Evolutionary conservation across 768 basidiomycete genomes (phyloP), one percentile per base, ranked within the genome.

Genomic region (Leccinum disarticulatum): DNA sequence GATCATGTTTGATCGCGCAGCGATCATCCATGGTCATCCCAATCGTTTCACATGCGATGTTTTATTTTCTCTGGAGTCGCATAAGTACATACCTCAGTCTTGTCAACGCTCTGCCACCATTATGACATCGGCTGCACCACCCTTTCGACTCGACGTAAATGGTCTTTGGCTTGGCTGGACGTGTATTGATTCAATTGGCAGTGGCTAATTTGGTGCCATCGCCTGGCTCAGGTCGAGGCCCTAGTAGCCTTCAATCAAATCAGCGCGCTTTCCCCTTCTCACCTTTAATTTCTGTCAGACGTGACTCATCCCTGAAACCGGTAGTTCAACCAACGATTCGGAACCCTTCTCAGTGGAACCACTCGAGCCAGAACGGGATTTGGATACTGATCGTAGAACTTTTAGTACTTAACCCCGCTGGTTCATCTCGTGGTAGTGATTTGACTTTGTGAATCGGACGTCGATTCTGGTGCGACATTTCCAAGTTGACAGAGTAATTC

Each of bases 1-100:
- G 38, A 41, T 41, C 38, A 63, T 65, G 56, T 65, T 66, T 30
- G 67, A 68, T 52, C 63, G 63, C 43, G 67, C 48, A 9, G 11
- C 22, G 13, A 55, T 69, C 46, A 66, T 69, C 43, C 51, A 66
- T 33, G 11, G 27, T 60, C 3, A 9, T 25, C 25, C 25, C 2
- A 25, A 3, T 58, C 17, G 53, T 68, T 50, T 25, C 57, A 4
- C 25, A 33, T 5, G 30, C 55, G 8, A 50, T 43, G 41, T 3
- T 14, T 43, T 61, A 0, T 22, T 46, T 17, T 59, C 60, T 15
- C 14, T 27, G 0, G n/a, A 15, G 5, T 55, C 51, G 14, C 57
- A 58, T 28, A 22, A 22, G 22, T 22, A 28, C 57, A 57, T 14
- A 55, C 50, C 10, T 15, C 56, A 43, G 11, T 49, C 19, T 15